A percentile compares a stretch with the other conserved stretches of the same genome.
Evolutionary conservation across 169 alveolate species (phyloP).

Genomic region (Eimeria mitis): DNA sequence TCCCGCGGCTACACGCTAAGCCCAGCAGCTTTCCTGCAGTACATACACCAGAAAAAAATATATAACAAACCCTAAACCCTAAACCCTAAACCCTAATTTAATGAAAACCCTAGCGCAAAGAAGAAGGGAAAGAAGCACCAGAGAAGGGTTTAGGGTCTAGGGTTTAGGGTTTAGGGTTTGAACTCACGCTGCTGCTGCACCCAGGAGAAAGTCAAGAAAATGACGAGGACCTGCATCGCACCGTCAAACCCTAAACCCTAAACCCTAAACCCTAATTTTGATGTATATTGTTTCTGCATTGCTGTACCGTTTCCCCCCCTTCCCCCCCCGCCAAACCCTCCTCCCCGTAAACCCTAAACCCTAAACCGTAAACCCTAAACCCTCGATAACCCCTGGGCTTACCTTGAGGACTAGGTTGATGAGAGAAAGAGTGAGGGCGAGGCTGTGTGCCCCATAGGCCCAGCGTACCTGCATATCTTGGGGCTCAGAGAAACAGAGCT

Average conservation of each 20-base stretch:
- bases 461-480: conserved; percentile 64
- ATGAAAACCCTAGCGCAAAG: too few species aligned
- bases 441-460: conserved; percentile 48
- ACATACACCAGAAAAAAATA: neutral
- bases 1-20: conserved; percentile 1
- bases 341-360: neutral
- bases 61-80: neutral
- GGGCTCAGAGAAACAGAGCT: conserved; percentile 67
- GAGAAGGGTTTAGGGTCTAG: conserved; percentile 22
- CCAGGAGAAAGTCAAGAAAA: conserved; percentile 63
- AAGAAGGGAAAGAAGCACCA: neutral
- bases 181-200: conserved; percentile 77
- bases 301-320: too few species aligned
- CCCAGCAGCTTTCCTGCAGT: conserved; percentile 23
- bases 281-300: neutral
- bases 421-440: conserved; percentile 65
- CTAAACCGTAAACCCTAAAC: neutral
- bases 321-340: neutral
- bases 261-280: neutral
- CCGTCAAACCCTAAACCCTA: conserved; percentile 1
- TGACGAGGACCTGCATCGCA: conserved; percentile 52
- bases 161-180: conserved; percentile 56
- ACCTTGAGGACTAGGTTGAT: conserved; percentile 75
- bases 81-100: too few species aligned
- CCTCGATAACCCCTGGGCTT: neutral